These are phyloP conservation scores for Oryza coarctata DNA, from an alignment of 176 grass and related monocot genomes.

Conservation along the genomic window DNA sequence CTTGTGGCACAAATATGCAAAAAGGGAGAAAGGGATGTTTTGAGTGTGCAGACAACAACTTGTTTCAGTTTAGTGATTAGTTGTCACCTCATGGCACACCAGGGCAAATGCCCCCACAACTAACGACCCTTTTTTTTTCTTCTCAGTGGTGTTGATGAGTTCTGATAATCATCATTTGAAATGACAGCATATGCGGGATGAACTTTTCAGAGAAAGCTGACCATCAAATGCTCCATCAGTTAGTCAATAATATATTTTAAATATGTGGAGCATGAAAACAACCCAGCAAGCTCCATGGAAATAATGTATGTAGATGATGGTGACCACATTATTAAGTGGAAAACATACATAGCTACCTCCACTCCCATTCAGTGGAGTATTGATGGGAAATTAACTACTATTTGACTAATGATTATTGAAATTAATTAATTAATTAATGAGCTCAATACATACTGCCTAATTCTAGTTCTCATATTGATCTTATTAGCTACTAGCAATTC, in stretches of 20 bases:
- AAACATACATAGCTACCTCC: conserved; percentile 15
- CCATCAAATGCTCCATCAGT: background rate
- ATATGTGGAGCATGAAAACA: conserved; percentile 30
- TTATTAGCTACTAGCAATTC: background rate
- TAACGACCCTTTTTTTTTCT: conserved; percentile 1
- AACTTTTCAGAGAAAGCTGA: conserved; percentile 32
- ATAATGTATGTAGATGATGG: background rate
- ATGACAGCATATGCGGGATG: background rate
- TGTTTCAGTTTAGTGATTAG: background rate
- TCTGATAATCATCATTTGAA: background rate
- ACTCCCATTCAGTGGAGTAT: background rate
- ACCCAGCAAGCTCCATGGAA: background rate
- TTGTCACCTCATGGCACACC: conserved; percentile 8
- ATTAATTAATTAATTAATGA: background rate
- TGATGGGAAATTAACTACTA: background rate
- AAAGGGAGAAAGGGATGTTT: conserved; percentile 16
- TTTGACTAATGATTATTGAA: background rate
- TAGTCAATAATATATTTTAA: conserved; percentile 12
- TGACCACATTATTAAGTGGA: background rate
- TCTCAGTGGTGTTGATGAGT: background rate
- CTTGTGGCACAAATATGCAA: background rate
- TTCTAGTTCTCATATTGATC: background rate
- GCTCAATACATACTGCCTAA: background rate
- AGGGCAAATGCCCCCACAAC: conserved; percentile 5
- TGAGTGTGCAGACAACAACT: conserved; percentile 7